Base-by-base conservation (phyloP, 192 early-diverging fungal species). In the Coemansia javaensis region DNA sequence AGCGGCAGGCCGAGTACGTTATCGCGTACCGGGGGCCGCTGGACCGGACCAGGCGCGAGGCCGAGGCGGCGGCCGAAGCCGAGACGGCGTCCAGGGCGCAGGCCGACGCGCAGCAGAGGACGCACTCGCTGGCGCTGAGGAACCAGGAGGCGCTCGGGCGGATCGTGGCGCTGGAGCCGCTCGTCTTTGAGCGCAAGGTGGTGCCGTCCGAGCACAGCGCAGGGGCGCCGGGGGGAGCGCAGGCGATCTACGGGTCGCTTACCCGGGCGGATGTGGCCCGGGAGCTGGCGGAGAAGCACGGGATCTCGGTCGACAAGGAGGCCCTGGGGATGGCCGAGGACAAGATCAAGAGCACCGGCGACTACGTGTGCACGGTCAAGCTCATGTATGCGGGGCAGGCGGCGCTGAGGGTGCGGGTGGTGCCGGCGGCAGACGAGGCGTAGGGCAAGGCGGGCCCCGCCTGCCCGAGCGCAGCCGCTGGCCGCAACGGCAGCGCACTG, bases 321-420 rank as follows among this genome's bases (percentile, higher is more conserved):
- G 53, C 69, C 21, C 45, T 73, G 39, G 39, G 11, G 21, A 73
- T 73, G 62, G n/a, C n/a, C n/a, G 53, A 73, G 32, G 69, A 73
- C 36, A 73, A 73, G 53, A 73, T 73, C 45, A 73, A 73, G 61
- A 56, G 38, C 44, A 48, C 53, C 1, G 69, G 69, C 38, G 57
- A 73, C 40, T 73, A 65, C 44, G 56, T 35, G 2, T 73, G 69
- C 36, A 53, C 48, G 17, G 57, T 61, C 14, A 73, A 73, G 46
- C 69, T 73, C 37, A 53, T 61, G 16, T 73, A 73, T 36, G 69
- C 69, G 4, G 69, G 69, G 5, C 56, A 65, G 31, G 56, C 62
- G 18, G 57, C 69, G 11, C 50, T 73, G 44, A 53, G 44, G 37
- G 43, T 49, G 16, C 32, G 23, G 28, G 69, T 73, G 1, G 53